Conservation (phyloP, 768 basidiomycete genomes). For the Boletus patriciae region DNA sequence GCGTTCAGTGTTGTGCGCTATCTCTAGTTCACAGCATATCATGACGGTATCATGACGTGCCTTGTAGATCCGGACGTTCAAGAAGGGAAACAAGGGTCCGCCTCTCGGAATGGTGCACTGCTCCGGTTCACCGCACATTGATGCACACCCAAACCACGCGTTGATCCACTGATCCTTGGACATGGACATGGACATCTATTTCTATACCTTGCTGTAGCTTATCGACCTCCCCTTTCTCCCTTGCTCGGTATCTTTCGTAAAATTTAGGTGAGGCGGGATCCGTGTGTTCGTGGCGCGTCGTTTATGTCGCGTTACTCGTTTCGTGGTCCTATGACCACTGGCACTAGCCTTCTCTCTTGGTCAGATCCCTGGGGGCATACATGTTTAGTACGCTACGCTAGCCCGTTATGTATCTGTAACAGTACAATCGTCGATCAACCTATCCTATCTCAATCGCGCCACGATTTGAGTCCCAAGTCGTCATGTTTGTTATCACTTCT, state of each 20-base stretch:
- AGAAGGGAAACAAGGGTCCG: not conserved
- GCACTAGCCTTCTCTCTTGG: not conserved
- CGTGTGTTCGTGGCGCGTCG: not conserved
- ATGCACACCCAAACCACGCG: not conserved
- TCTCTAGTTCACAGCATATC: slow-evolving; percentile 6
- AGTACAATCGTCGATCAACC: not conserved
- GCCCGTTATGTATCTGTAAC: not conserved
- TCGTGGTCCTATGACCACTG: not conserved
- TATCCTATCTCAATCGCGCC: not conserved
- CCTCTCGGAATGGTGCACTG: not conserved
- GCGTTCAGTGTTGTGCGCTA: not conserved
- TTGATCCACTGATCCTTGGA: slow-evolving; percentile 7
- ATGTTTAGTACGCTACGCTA: not conserved
- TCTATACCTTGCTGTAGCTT: slow-evolving; percentile 19
- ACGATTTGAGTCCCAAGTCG: not conserved
- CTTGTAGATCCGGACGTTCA: slow-evolving; percentile 1
- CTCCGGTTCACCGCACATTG: not conserved
- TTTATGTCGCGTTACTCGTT: not conserved
- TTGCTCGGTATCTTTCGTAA: not conserved
- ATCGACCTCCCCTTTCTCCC: slow-evolving; percentile 1
- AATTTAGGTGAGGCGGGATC: not conserved
- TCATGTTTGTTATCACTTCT: not conserved
- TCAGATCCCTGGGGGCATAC: not conserved
- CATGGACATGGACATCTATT: slow-evolving; percentile 6
- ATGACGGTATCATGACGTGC: not conserved